Percentiles rank a stretch among this genome's conserved stretches.
Evolutionary conservation across 2,329 filamentous ascomycete species (phyloP).

Genomic region (Dryadomyces sulphureus): DNA sequence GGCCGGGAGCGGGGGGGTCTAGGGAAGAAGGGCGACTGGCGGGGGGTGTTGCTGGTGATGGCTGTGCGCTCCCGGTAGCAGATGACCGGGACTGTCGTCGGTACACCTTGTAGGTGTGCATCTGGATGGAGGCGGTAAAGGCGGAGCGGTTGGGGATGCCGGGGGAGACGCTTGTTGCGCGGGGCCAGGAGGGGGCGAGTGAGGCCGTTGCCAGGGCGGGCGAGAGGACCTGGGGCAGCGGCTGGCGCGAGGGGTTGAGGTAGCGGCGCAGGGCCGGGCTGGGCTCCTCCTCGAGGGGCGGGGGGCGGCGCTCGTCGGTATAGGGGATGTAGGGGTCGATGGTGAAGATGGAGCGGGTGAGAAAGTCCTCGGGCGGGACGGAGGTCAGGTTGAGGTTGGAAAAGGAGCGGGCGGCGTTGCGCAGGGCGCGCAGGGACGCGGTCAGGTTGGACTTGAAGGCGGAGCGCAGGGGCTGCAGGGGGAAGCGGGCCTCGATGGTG

Average conservation of each 20-base stretch:
- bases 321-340: conserved; percentile 53
- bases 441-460: conserved; percentile 58
- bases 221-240: conserved; percentile 8
- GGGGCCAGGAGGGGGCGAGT: neutral
- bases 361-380: conserved; percentile 50
- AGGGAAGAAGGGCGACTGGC: neutral
- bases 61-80: neutral
- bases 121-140: conserved; percentile 54
- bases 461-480: conserved; percentile 33
- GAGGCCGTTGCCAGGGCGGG: neutral
- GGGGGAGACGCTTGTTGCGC: neutral
- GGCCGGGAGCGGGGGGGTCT: conserved; percentile 20
- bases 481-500: conserved; percentile 7
- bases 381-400: conserved; percentile 48
- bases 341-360: conserved; percentile 52
- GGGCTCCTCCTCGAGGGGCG: conserved; percentile 46
- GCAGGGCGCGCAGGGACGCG: conserved; percentile 48
- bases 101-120: conserved; percentile 53
- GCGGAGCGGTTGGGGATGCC: conserved; percentile 14
- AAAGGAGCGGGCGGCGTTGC: conserved; percentile 48
- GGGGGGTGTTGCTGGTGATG: neutral
- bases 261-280: conserved; percentile 53
- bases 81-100: conserved; percentile 6
- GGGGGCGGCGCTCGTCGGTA: conserved; percentile 51
- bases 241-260: conserved; percentile 38